Conservation (phyloP, 1,284 basidiomycete species). For the Marasmius tenuissimus region DNA sequence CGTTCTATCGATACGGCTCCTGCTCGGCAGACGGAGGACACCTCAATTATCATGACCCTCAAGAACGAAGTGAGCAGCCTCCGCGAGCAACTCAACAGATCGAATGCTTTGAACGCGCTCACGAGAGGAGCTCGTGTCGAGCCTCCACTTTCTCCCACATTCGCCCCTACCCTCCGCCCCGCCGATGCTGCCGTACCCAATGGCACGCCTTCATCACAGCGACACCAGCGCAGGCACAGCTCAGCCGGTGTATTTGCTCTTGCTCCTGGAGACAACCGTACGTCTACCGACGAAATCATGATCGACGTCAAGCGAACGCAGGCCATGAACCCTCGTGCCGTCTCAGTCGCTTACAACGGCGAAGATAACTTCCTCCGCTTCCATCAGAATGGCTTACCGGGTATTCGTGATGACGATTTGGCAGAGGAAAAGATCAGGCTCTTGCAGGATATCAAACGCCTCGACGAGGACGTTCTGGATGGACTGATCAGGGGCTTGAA, state of each 20-base stretch:
- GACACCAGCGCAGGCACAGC: conserved; percentile 82
- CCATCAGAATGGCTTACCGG: conserved; percentile 72
- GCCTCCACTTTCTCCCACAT: conserved; percentile 81
- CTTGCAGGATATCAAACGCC: conserved; percentile 87
- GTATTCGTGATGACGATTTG: conserved; percentile 80
- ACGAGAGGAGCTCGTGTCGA: conserved; percentile 71
- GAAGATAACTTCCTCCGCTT: conserved; percentile 72
- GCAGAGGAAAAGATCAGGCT: conserved; percentile 95
- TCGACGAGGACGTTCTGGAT: conserved; percentile 94
- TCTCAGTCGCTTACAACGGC: conserved; percentile 88
- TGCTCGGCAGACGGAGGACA: conserved; percentile 74
- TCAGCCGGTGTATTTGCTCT: conserved; percentile 79
- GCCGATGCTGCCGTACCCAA: conserved; percentile 43
- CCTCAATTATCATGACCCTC: conserved; percentile 82
- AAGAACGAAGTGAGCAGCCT: conserved; percentile 90
- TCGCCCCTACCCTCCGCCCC: conserved; percentile 67
- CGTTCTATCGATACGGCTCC: conserved; percentile 63
- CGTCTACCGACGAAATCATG: conserved; percentile 81
- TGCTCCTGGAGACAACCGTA: conserved; percentile 59
- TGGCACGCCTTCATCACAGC: conserved; percentile 34
- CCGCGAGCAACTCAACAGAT: conserved; percentile 93
- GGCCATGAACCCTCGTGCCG: conserved; percentile 80
- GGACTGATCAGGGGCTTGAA: conserved; percentile 91
- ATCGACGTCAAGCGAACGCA: conserved; percentile 74
- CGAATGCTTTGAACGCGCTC: conserved; percentile 85